Percentiles rank a stretch among this genome's conserved stretches.
Evolutionary conservation across 2,329 filamentous ascomycete species (phyloP).

Genomic region (Aspergillus candidus): DNA sequence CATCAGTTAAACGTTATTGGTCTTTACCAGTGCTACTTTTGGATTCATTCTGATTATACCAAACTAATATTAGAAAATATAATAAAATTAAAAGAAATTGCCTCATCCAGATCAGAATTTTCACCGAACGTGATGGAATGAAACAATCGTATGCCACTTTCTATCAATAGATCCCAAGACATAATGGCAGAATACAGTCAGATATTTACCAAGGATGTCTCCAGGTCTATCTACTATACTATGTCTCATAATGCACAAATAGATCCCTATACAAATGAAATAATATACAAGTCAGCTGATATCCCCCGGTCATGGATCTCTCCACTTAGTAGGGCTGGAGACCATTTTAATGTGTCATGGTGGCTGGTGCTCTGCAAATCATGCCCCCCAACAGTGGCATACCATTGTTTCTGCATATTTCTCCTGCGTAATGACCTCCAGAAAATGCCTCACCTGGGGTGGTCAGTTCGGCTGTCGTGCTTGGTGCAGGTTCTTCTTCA

Average conservation of each 20-base stretch:
- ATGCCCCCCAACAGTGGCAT: slow-evolving; percentile 10
- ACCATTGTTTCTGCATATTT: slow-evolving; percentile 11
- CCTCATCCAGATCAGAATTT: slow-evolving; percentile 4
- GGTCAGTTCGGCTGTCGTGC: too few relatives aligned
- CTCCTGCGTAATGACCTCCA: slow-evolving; percentile 14
- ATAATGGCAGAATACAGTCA: too few relatives aligned
- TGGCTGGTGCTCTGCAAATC: slow-evolving; percentile 20
- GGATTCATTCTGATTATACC: slow-evolving; percentile 11
- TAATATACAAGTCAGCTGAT: slow-evolving; percentile 12
- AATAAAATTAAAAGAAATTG: slow-evolving; percentile 4
- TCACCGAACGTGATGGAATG: too few relatives aligned
- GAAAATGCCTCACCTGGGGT: slow-evolving; percentile 19
- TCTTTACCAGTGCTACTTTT: slow-evolving; percentile 11
- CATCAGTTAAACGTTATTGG: slow-evolving; percentile 13
- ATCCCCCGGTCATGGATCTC: slow-evolving; percentile 9
- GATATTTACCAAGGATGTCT: too few relatives aligned
- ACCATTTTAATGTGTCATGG: slow-evolving; percentile 21
- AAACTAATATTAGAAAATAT: background rate
- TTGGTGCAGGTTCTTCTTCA: too few relatives aligned
- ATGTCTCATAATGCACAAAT: too few relatives aligned
- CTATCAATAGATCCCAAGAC: too few relatives aligned
- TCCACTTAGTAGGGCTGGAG: slow-evolving; percentile 19
- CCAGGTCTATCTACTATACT: too few relatives aligned
- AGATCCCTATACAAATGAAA: too few relatives aligned
- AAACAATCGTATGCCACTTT: too few relatives aligned